Percentiles rank a stretch among this genome's conserved stretches.
Evolutionary conservation across 768 basidiomycete species (phyloP).

Genomic region (Clathrus columnatus): DNA sequence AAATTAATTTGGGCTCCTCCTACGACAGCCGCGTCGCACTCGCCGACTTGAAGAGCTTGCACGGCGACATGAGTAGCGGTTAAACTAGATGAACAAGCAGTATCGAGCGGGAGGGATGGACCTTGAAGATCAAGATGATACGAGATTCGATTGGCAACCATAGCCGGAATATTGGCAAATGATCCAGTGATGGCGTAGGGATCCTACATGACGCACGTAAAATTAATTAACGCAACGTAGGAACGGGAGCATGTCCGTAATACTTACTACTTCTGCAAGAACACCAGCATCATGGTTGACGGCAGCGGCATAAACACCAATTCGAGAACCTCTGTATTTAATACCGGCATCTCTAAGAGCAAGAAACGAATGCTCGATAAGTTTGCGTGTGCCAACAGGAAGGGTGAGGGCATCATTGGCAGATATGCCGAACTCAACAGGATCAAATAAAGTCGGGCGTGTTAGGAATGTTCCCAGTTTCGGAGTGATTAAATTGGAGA

Average conservation of each 20-base stretch:
- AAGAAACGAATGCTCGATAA: constrained; percentile 24
- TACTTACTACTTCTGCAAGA: constrained; percentile 6
- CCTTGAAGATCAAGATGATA: constrained; percentile 33
- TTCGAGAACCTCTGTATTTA: constrained; percentile 15
- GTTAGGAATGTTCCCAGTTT: constrained; percentile 20
- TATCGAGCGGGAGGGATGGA: constrained; percentile 42
- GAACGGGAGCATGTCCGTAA: background rate
- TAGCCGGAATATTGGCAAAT: constrained; percentile 26
- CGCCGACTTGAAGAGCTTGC: constrained; percentile 33
- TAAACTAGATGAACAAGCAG: constrained; percentile 41
- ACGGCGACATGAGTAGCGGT: constrained; percentile 41
- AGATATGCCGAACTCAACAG: constrained; percentile 27
- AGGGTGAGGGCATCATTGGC: constrained; percentile 23
- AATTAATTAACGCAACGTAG: background rate
- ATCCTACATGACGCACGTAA: background rate
- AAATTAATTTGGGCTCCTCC: constrained; percentile 36
- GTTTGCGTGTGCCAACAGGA: constrained; percentile 25
- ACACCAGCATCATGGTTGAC: constrained; percentile 5
- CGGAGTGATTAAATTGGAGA: constrained; percentile 7
- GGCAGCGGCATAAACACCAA: constrained; percentile 13
- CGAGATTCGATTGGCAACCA: constrained; percentile 34
- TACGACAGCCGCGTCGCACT: constrained; percentile 41
- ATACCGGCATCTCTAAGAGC: constrained; percentile 16
- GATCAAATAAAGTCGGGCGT: constrained; percentile 26
- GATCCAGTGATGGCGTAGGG: constrained; percentile 18